phyloP scores from a whole-genome alignment of 768 basidiomycete species.

The Tephrocybe sp. region DNA sequence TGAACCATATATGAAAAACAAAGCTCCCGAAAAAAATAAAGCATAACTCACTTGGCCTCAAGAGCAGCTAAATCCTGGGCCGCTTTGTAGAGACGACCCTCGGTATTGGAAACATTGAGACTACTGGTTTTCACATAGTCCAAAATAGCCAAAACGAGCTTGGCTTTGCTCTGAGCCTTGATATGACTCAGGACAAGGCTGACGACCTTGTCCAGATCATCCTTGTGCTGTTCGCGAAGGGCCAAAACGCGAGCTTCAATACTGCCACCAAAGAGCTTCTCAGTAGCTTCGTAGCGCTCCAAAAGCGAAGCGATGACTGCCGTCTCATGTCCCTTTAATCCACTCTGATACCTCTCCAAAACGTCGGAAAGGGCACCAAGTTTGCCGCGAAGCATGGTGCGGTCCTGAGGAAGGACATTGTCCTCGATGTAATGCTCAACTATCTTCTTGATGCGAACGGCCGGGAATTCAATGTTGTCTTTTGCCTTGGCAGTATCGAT shows the following conservation, averaged over 20 bases:
- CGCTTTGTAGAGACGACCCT: conserved; percentile 71
- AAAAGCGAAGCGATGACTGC: conserved; percentile 74
- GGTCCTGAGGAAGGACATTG: conserved; percentile 76
- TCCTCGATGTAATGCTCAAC: conserved; percentile 85
- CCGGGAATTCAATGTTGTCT: conserved; percentile 85
- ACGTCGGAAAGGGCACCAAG: conserved; percentile 69
- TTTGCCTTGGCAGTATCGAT: conserved; percentile 78
- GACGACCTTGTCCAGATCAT: conserved; percentile 85
- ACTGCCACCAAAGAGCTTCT: conserved; percentile 90
- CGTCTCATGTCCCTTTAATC: conserved; percentile 85
- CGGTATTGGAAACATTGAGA: conserved; percentile 70
- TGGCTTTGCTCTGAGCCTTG: conserved; percentile 90
- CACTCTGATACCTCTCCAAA: conserved; percentile 75
- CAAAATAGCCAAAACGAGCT: conserved; percentile 79
- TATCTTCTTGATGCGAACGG: conserved; percentile 77
- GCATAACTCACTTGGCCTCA: conserved; percentile 72
- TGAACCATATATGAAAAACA: conserved; percentile 24
- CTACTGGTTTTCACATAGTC: conserved; percentile 86
- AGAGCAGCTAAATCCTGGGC: conserved; percentile 80
- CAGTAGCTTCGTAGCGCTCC: conserved; percentile 77
- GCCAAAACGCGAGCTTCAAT: conserved; percentile 90
- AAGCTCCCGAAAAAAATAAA: neutral
- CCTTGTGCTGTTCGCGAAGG: conserved; percentile 90
- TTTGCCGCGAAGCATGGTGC: conserved; percentile 72
- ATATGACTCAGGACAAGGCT: conserved; percentile 90